phyloP scores from a whole-genome alignment of 805 yeast genomes.

The Martiniozyma abietophila region DNA sequence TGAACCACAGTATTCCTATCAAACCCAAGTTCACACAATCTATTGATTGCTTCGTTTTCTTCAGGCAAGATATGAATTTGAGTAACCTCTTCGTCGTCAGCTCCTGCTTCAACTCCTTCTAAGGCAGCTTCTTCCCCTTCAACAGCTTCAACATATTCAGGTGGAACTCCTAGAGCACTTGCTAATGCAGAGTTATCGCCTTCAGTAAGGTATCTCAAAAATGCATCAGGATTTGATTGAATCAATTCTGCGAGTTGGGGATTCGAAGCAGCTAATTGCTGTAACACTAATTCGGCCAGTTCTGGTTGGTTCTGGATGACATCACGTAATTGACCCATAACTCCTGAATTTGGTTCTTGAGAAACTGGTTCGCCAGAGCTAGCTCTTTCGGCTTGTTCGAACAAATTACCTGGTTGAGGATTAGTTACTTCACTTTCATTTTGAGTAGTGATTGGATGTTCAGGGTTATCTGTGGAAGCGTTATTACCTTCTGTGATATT shows the following conservation, averaged over 20 bases:
- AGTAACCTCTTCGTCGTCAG: conserved; percentile 6
- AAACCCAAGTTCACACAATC: conserved; percentile 89
- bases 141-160: conserved; percentile 28
- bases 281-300: conserved; percentile 73
- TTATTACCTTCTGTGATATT: conserved; percentile 6
- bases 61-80: conserved; percentile 58
- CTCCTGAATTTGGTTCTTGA: conserved; percentile 27
- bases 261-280: conserved; percentile 68
- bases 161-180: conserved; percentile 32
- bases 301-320: conserved; percentile 82
- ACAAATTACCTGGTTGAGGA: conserved; percentile 33
- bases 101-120: conserved; percentile 35
- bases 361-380: conserved; percentile 19
- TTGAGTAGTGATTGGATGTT: conserved; percentile 14
- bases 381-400: conserved; percentile 42
- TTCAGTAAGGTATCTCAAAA: conserved; percentile 62
- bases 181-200: conserved; percentile 49
- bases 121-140: conserved; percentile 30
- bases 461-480: conserved; percentile 19
- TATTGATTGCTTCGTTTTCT: conserved; percentile 81
- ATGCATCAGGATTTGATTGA: conserved; percentile 83
- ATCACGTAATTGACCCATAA: conserved; percentile 54
- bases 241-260: conserved; percentile 80
- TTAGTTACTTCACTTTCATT: conserved; percentile 27
- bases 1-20: conserved; percentile 81